phyloP scores from a whole-genome alignment of 2,329 filamentous ascomycete genomes.

The Cladosporium sp. region DNA sequence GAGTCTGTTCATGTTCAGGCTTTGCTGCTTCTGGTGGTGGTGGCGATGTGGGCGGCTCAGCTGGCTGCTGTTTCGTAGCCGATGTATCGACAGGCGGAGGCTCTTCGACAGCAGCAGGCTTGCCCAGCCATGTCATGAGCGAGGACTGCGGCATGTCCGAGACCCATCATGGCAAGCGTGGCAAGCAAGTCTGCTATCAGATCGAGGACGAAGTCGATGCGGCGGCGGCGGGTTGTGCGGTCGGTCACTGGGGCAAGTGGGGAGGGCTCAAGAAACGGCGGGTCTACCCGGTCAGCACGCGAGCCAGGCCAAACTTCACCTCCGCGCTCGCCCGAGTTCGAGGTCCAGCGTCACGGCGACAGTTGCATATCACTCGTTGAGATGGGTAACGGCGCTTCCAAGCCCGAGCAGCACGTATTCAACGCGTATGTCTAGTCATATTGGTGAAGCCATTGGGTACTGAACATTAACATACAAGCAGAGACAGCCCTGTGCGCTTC shows the following conservation, averaged over 20 bases:
- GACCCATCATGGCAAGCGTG: conserved; percentile 2
- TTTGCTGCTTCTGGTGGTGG: conserved; percentile 8
- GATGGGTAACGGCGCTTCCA: conserved; percentile 60
- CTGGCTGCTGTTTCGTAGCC: background rate
- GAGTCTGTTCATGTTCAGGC: background rate
- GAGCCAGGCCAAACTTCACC: conserved; percentile 4
- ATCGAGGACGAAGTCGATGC: background rate
- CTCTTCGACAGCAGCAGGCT: conserved; percentile 32
- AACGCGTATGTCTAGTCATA: conserved; percentile 44
- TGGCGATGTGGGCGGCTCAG: conserved; percentile 5
- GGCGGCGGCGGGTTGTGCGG: background rate
- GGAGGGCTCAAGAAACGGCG: background rate
- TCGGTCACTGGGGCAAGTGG: background rate
- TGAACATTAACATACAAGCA: conserved; percentile 26
- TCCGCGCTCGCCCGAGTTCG: conserved; percentile 9
- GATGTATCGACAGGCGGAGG: conserved; percentile 7
- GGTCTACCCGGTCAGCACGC: background rate
- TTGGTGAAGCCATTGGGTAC: background rate
- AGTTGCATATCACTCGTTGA: conserved; percentile 11
- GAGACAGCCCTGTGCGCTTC: conserved; percentile 60
- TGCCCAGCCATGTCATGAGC: conserved; percentile 42
- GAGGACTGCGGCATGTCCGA: conserved; percentile 39
- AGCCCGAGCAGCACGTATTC: conserved; percentile 59
- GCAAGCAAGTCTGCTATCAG: too few relatives aligned
- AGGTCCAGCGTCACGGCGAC: conserved; percentile 6